These are phyloP conservation scores for Penicillium coprophilum DNA, from an alignment of 495 filamentous ascomycete species.

Conservation along the genomic window DNA sequence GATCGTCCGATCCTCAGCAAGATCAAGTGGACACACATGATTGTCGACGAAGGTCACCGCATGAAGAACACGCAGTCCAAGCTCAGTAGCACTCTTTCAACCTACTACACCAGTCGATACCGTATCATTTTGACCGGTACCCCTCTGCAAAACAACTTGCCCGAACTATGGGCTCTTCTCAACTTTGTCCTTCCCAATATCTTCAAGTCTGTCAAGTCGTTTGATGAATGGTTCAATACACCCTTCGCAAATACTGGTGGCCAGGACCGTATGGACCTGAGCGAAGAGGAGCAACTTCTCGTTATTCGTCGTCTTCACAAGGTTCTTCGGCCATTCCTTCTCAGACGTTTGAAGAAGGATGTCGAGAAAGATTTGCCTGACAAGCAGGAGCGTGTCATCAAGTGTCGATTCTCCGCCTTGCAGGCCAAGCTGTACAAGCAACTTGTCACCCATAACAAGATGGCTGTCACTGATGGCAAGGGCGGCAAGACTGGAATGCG, in stretches of 20 bases:
- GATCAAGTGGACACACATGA: constrained; percentile 99
- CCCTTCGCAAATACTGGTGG: constrained; percentile 97
- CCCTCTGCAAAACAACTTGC: constrained; percentile 93
- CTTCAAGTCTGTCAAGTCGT: constrained; percentile 98
- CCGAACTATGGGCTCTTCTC: constrained; percentile 93
- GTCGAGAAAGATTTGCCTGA: constrained; percentile 98
- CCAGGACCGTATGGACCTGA: constrained; percentile 97
- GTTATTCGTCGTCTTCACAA: constrained; percentile 98
- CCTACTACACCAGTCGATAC: constrained; percentile 92
- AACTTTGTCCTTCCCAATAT: constrained; percentile 98
- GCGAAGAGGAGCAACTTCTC: constrained; percentile 98
- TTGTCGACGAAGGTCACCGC: constrained; percentile 97
- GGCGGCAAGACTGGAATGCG: constrained; percentile 93
- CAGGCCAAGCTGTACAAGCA: constrained; percentile 94
- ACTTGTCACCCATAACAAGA: constrained; percentile 90
- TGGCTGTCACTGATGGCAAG: constrained; percentile 91
- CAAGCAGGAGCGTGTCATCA: constrained; percentile 98
- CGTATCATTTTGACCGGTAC: constrained; percentile 97
- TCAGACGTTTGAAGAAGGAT: constrained; percentile 98
- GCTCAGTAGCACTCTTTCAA: constrained; percentile 87
- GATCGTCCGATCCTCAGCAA: constrained; percentile 91
- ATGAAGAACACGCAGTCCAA: constrained; percentile 99
- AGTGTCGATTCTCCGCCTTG: constrained; percentile 94
- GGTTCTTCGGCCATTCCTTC: constrained; percentile 93
- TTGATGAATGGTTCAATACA: constrained; percentile 99